These are phyloP conservation scores for Panaeolus papilionaceus DNA, from an alignment of 768 basidiomycete genomes.

Conservation along the genomic window DNA sequence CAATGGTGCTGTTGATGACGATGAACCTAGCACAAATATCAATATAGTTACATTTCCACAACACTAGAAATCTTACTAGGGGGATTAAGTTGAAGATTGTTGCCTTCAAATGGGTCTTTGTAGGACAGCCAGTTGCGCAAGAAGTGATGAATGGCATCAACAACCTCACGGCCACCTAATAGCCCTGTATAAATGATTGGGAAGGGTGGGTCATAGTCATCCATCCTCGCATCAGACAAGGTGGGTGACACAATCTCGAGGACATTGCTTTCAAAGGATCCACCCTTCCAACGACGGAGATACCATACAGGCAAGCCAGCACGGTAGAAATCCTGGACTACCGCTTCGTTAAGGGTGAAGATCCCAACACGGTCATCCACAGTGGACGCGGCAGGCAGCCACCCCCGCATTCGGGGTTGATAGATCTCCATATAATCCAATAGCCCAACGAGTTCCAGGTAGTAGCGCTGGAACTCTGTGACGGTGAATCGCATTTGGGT, in stretches of 20 bases:
- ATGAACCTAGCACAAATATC: too few species aligned
- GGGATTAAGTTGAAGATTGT: not conserved
- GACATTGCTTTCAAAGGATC: too few species aligned
- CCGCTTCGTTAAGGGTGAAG: not conserved
- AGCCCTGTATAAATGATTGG: not conserved
- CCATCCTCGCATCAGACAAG: not conserved
- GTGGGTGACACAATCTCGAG: too few species aligned
- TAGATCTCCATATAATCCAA: slow-evolving; percentile 23
- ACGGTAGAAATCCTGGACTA: slow-evolving; percentile 20
- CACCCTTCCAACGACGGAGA: slow-evolving; percentile 14
- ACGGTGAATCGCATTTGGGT: slow-evolving; percentile 17
- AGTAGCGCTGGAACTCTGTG: slow-evolving; percentile 22
- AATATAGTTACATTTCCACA: too few species aligned
- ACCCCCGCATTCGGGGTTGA: slow-evolving; percentile 20
- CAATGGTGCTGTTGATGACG: too few species aligned
- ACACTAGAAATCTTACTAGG: too few species aligned
- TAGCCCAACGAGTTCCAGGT: slow-evolving; percentile 20
- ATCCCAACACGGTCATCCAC: not conserved
- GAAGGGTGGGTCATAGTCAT: not conserved
- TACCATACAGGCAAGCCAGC: slow-evolving; percentile 31
- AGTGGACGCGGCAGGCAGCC: not conserved
- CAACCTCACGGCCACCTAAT: not conserved
- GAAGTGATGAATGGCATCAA: not conserved
- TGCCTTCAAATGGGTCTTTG: not conserved
- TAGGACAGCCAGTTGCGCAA: slow-evolving; percentile 1